Conservation (phyloP, 2,329 filamentous ascomycete species). For the Colletotrichum endophyticum region DNA sequence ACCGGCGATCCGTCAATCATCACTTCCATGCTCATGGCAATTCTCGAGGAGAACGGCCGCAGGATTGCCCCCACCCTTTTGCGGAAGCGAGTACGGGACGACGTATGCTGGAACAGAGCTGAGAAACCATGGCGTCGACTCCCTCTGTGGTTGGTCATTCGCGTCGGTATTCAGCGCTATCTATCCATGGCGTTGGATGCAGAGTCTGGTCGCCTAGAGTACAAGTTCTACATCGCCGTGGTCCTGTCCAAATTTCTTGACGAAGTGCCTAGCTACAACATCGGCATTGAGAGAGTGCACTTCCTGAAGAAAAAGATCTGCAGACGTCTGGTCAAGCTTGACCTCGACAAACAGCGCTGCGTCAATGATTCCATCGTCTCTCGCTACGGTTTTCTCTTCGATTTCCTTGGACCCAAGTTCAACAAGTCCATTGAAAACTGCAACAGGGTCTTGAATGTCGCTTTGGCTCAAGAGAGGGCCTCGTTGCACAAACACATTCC, state of each 20-base stretch:
- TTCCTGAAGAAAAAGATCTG: slow-evolving; percentile 58
- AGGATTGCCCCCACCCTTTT: slow-evolving; percentile 40
- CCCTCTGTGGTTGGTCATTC: slow-evolving; percentile 66
- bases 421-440: slow-evolving; percentile 31
- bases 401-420: slow-evolving; percentile 29
- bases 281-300: slow-evolving; percentile 38
- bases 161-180: slow-evolving; percentile 60
- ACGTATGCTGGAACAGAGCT: slow-evolving; percentile 55
- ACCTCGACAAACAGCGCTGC: slow-evolving; percentile 38
- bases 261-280: slow-evolving; percentile 31
- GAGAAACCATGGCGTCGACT: slow-evolving; percentile 65
- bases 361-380: background rate
- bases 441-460: slow-evolving; percentile 30
- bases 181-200: slow-evolving; percentile 45
- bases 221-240: slow-evolving; percentile 62
- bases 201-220: slow-evolving; percentile 49
- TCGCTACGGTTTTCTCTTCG: slow-evolving; percentile 33
- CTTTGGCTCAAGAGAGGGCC: slow-evolving; percentile 46
- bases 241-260: slow-evolving; percentile 52
- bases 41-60: slow-evolving; percentile 60
- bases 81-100: slow-evolving; percentile 66
- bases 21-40: slow-evolving; percentile 62
- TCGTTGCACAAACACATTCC: slow-evolving; percentile 42
- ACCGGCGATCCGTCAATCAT: slow-evolving; percentile 62
- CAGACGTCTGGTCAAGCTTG: slow-evolving; percentile 63